Evolutionary conservation across 768 basidiomycete species (phyloP), one percentile per base, ranked within the genome.

Genomic region (Boletus barrowsii): DNA sequence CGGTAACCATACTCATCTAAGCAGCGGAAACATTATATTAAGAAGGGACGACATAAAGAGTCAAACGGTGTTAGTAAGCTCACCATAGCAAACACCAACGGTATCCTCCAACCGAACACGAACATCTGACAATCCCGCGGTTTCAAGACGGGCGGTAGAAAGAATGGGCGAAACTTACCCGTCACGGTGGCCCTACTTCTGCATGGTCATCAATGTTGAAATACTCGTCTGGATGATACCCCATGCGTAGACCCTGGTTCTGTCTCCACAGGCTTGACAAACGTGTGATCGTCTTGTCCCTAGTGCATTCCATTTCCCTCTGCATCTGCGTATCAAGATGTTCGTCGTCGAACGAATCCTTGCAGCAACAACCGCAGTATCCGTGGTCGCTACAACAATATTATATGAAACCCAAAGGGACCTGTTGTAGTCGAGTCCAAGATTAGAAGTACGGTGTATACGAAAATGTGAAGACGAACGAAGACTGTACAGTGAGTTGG

Each of bases 301-400:
- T 55, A 24, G 66, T 62, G 14, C 60, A 56, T 36, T 67, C 66
- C 52, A 57, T 60, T 42, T 58, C 58, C 39, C 22, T 55, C 29
- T 9, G 9, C 8, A 29, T 29, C 29, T 29, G 29, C 9, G 5
- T 29, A 29, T 29, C 29, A 29, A 29, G 29, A 22, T 46, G 53
- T 45, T 59, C 55, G 3, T 60, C 61, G 37, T 67, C 51, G 36
- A 60, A 57, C 3, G 60, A 55, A 47, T 56, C 55, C n/a, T 41
- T 42, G 40, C 55, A 59, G 45, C 56, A 65, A 51, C 52, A 54
- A 9, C 66, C 57, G 20, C 55, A 68, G 36, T 32, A 65, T 10
- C 64, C 56, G 22, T 51, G 55, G 22, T 54, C 20, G 41, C 53
- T 55, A 37, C 51, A 67, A 30, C 55, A 20, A 62, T 11, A 18